Evolutionary conservation across 768 basidiomycete species (phyloP), one percentile per base, ranked within the genome.

Genomic region (Coprinopsis strossmayeri): DNA sequence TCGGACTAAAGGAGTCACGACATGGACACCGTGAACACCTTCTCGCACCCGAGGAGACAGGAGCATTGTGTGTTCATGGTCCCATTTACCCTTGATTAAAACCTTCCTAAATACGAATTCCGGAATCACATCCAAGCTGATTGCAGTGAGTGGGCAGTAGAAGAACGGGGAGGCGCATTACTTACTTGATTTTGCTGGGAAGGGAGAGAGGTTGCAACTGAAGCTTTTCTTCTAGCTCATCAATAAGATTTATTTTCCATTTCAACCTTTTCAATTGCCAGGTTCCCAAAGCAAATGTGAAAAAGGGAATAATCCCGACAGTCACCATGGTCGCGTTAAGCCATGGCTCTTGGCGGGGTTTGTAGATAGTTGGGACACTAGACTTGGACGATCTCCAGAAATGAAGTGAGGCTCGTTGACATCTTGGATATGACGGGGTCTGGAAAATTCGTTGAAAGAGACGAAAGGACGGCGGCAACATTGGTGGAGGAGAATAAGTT

Each of bases 231-330:
- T 96, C 87, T 28, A 98, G 73, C 59, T 97, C 90, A 55, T 96
- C 90, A 53, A 98, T 97, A 44, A 99, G 74, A 45, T 81, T 79
- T 38, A 95, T 72, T 67, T 99, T 99, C 96, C 96, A 99, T 63
- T 89, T 79, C 25, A 98, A 76, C 41, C 96, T 81, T 57, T 90
- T 79, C 26, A 99, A 70, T 67, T 99, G 96, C 95, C 95, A 98
- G 17, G 81, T 79, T 15, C 96, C 95, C 52, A 99, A 71, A 13
- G 76, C 86, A 55, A 93, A 91, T 0, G 92, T 91, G 61, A 96
- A 83, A 52, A 97, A 69, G 1, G 96, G 96, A 48, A 96, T 87
- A 56, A 87, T 77, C 26, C 90, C 89, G 51, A 93, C 69, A 25
- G 91, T 64, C 17, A 88, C 53, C 71, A 90, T 78, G 7, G 84